Evolutionary conservation across 768 basidiomycete genomes (phyloP).

Genomic region (Leccinum longicurvipes): DNA sequence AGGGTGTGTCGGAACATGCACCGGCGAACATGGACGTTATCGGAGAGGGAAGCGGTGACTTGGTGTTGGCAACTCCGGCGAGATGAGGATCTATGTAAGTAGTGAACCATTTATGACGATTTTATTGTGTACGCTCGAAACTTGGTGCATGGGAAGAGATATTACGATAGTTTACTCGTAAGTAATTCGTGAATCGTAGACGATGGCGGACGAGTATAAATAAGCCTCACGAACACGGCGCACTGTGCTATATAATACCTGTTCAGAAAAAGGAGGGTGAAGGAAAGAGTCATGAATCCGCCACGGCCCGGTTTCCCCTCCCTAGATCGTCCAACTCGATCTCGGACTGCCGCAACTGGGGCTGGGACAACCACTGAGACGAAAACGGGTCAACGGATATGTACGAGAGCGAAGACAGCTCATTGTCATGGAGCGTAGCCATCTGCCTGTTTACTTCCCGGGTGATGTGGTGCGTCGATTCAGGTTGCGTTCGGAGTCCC

Average conservation of each 20-base stretch:
- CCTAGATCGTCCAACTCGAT: background rate
- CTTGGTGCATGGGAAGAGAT: background rate
- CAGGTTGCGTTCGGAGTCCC: background rate
- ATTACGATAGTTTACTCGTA: background rate
- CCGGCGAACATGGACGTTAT: background rate
- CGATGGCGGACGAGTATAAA: background rate
- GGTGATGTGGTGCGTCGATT: conserved; percentile 14
- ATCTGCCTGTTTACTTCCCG: conserved; percentile 12
- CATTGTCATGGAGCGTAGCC: background rate
- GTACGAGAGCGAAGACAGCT: background rate
- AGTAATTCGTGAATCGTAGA: background rate
- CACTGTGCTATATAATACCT: background rate
- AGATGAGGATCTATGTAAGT: conserved; percentile 8
- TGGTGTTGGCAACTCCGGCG: conserved; percentile 1
- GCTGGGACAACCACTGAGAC: background rate
- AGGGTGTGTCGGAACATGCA: background rate
- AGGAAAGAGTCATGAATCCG: no score
- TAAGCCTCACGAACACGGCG: background rate
- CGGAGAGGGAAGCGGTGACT: background rate
- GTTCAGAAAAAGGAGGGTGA: no score
- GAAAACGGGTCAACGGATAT: background rate
- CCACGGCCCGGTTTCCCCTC: no score
- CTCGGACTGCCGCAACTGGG: background rate
- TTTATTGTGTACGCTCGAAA: no score
- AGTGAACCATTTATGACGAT: background rate